phyloP scores from a whole-genome alignment of 306 rosid genomes.

The Gleditsia sinensis region DNA sequence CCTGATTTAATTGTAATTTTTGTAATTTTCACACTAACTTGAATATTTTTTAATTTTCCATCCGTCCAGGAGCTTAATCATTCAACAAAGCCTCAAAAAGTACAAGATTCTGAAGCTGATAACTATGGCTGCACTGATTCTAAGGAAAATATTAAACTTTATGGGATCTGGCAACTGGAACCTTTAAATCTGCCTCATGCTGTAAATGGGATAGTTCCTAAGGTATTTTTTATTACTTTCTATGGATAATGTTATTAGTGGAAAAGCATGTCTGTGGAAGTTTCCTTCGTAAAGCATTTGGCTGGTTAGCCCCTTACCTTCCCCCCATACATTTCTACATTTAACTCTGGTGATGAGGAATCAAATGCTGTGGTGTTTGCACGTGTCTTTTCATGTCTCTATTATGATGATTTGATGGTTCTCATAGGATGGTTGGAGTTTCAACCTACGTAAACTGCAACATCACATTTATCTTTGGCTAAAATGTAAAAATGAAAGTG shows the following conservation, averaged over 20 bases:
- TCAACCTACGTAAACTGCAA: neutral
- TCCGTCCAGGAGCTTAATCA: conserved; percentile 63
- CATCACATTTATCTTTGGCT: neutral
- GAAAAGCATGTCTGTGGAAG: neutral
- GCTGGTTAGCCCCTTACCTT: neutral
- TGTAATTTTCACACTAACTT: conserved; percentile 10
- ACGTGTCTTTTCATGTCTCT: neutral
- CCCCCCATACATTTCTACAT: neutral
- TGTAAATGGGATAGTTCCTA: conserved; percentile 81
- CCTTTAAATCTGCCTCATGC: conserved; percentile 82
- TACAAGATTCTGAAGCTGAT: conserved; percentile 62
- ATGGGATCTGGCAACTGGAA: conserved; percentile 93
- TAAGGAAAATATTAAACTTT: conserved; percentile 60
- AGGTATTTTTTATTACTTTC: conserved; percentile 51
- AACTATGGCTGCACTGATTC: conserved; percentile 52
- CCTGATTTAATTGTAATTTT: conserved; percentile 13
- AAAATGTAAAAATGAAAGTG: neutral
- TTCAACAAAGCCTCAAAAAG: conserved; percentile 55
- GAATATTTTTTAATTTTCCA: conserved; percentile 5
- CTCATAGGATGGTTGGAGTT: neutral
- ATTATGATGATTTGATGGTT: neutral
- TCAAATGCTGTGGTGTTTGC: neutral
- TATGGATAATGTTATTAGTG: conserved; percentile 15
- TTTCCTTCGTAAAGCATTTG: conserved; percentile 1
- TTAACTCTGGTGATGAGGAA: neutral